Conservation (phyloP, 768 basidiomycete species). For the Phallus indusiatus region DNA sequence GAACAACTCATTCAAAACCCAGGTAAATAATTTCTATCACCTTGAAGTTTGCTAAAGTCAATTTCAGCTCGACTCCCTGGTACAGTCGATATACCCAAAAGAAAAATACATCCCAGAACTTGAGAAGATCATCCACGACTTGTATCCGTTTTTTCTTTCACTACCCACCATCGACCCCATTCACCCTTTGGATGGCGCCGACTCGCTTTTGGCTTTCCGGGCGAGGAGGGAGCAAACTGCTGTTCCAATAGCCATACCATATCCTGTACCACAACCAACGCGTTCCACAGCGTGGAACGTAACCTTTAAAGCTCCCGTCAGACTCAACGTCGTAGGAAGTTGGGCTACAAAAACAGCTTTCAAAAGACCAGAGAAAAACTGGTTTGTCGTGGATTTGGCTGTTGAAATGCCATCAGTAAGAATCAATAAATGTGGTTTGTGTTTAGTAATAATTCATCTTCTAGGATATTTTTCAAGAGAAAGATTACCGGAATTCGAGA, state of each 20-base stretch:
- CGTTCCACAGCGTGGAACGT: slow-evolving; percentile 87
- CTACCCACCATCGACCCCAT: slow-evolving; percentile 48
- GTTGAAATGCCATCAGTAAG: slow-evolving; percentile 81
- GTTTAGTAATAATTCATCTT: not conserved
- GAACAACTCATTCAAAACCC: slow-evolving; percentile 77
- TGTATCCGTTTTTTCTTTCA: slow-evolving; percentile 56
- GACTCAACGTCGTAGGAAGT: slow-evolving; percentile 73
- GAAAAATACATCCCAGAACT: slow-evolving; percentile 44
- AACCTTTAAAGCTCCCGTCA: slow-evolving; percentile 65
- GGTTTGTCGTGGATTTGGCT: slow-evolving; percentile 69
- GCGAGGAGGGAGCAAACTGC: slow-evolving; percentile 22
- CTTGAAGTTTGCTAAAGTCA: not conserved
- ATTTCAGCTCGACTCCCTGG: slow-evolving; percentile 32
- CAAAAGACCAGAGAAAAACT: slow-evolving; percentile 54
- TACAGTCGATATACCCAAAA: slow-evolving; percentile 69
- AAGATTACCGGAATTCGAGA: slow-evolving; percentile 82
- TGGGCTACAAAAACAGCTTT: slow-evolving; percentile 76
- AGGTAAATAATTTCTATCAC: slow-evolving; percentile 34
- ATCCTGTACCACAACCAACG: slow-evolving; percentile 57
- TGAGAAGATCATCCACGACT: slow-evolving; percentile 54
- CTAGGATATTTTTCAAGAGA: slow-evolving; percentile 84
- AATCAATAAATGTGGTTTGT: slow-evolving; percentile 8
- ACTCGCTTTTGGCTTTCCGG: slow-evolving; percentile 37
- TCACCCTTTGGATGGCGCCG: slow-evolving; percentile 55
- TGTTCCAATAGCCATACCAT: slow-evolving; percentile 46